Evolutionary conservation across 164 flowering plant genomes (phyloP), one percentile per base, ranked within the genome.

Genomic region (Warburgia ugandensis): DNA sequence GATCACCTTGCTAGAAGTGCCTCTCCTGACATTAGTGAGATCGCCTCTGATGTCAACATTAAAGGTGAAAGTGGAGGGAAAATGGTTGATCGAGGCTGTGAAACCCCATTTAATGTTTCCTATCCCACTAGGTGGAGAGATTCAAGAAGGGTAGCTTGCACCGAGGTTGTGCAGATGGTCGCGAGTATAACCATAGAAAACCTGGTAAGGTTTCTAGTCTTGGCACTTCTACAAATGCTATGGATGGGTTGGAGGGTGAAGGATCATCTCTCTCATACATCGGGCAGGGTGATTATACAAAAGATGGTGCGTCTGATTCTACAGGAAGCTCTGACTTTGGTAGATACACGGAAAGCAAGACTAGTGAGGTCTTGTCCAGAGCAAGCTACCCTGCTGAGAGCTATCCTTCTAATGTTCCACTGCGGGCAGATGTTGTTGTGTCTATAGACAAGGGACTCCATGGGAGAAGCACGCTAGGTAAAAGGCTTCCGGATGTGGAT

Each of bases 191-290:
- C n/a, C n/a, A 35, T 23, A 52, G 36, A 37, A 28, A 47, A 25
- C 12, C 37, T 36, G 51, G 47, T 20, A 65, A 45, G 28, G 61
- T 28, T 59, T 36, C 29, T 29, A 45, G 55, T n/a, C 7, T 9
- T 53, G 58, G 57, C 31, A 38, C 16, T 27, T 46, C 39, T 0
- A 50, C 45, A 47, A 27, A 45, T 65, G 14, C 3, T 40, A 36
- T 29, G 38, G 31, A 45, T 51, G 65, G 52, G 47, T 69, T 54
- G 19, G 33, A 28, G 14, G 38, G 25, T 51, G 58, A 50, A 62
- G 68, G 48, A 29, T 61, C 61, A 19, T 22, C n/a, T 41, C 36
- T 13, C 25, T 39, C 28, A 10, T 31, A 38, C 12, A 22, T 51
- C 23, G 4, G 20, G n/a, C 30, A 37, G 23, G 17, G 33, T n/a